Conservation (phyloP, 2,329 filamentous ascomycete genomes). For the Colletotrichum sp. region DNA sequence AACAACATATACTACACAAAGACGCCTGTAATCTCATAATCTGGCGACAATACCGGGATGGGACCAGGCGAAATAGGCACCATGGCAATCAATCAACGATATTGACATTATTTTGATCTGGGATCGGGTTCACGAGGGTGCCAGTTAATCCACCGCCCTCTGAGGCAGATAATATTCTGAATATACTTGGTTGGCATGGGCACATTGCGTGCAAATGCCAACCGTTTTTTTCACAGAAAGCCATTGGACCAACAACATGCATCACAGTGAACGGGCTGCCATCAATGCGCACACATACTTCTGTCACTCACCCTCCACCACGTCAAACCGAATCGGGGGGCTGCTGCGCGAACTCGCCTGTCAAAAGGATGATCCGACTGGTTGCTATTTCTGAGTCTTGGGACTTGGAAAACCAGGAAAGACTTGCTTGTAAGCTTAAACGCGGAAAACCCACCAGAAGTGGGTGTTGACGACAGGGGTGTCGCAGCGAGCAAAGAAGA, state of each 20-base stretch:
- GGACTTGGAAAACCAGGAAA: not conserved
- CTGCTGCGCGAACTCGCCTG: not conserved
- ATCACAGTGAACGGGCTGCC: not conserved
- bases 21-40: constrained; percentile 4
- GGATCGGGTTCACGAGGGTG: constrained; percentile 3
- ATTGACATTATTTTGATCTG: not conserved
- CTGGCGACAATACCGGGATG: constrained; percentile 3
- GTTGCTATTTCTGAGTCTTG: constrained; percentile 1
- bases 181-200: constrained; percentile 9
- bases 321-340: not conserved
- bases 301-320: not conserved
- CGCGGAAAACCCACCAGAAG: not conserved
- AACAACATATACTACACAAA: not conserved
- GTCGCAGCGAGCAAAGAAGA: not conserved
- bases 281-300: not conserved
- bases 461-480: not conserved
- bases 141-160: not conserved
- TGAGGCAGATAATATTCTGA: constrained; percentile 17
- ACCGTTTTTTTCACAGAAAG: not conserved
- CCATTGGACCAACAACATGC: not conserved
- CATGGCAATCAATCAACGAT: constrained; percentile 12
- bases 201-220: not conserved
- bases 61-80: constrained; percentile 6
- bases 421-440: constrained; percentile 19
- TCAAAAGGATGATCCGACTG: not conserved